A percentile compares a stretch with the other conserved stretches of the same genome.
Evolutionary conservation across 495 filamentous ascomycete genomes (phyloP).

Genomic region (Lindgomyces ingoldianus): DNA sequence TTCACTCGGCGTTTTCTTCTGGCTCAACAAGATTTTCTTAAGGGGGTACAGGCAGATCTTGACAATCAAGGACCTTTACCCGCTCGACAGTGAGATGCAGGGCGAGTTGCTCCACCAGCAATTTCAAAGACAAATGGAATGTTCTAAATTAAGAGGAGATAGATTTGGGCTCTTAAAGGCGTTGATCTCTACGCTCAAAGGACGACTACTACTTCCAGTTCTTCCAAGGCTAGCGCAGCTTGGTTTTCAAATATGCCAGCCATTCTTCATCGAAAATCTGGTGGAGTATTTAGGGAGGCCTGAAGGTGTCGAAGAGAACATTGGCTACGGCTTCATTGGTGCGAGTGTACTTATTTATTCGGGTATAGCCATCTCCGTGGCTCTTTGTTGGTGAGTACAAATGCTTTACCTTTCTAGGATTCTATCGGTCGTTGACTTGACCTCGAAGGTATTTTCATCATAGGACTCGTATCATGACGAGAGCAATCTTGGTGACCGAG

Average conservation of each 20-base stretch:
- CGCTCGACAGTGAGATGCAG: conserved; percentile 2
- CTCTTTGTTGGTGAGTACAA: conserved; percentile 14
- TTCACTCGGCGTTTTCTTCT: conserved; percentile 14
- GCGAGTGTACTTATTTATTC: conserved; percentile 13
- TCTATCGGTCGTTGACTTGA: no score
- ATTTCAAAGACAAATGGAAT: conserved; percentile 3
- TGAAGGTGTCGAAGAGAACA: conserved; percentile 1
- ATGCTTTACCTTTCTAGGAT: no score
- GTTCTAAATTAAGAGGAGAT: conserved; percentile 2
- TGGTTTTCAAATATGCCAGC: conserved; percentile 10
- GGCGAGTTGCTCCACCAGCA: conserved; percentile 1
- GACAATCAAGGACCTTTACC: conserved; percentile 11
- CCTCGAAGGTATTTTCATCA: conserved; percentile 21
- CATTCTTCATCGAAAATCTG: conserved; percentile 12
- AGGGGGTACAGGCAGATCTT: conserved; percentile 8
- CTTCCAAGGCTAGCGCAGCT: conserved; percentile 5
- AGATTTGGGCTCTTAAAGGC: conserved; percentile 7
- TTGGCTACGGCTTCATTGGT: conserved; percentile 15
- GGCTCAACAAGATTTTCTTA: conserved; percentile 22
- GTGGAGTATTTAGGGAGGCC: conserved; percentile 6
- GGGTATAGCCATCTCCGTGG: conserved; percentile 18
- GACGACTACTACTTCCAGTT: conserved; percentile 10
- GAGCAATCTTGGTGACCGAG: conserved; percentile 14
- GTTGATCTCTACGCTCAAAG: conserved; percentile 8
- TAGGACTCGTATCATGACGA: conserved; percentile 7